phyloP scores from a whole-genome alignment of 2,329 filamentous ascomycete genomes.

The Cadophora sp. region DNA sequence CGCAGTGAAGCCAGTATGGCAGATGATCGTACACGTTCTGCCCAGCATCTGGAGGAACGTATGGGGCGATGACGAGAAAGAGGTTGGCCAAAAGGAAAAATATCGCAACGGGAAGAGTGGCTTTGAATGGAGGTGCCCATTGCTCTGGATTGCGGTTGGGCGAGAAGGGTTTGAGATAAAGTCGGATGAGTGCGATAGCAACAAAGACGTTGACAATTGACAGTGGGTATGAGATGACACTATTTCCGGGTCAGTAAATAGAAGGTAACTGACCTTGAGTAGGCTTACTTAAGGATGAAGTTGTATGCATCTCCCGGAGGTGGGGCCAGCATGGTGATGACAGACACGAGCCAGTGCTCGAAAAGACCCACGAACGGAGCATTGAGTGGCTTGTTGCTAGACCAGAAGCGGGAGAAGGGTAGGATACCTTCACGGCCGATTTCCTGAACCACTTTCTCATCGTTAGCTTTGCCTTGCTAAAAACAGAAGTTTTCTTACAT shows the following conservation, averaged over 20 bases:
- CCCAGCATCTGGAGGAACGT: conserved; percentile 57
- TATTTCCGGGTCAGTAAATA: conserved; percentile 37
- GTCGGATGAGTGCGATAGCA: conserved; percentile 57
- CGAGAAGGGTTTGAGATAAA: conserved; percentile 56
- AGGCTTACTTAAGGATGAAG: conserved; percentile 62
- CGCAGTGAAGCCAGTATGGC: conserved; percentile 64
- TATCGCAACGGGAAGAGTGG: conserved; percentile 58
- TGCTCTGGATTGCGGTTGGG: conserved; percentile 55
- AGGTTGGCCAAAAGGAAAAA: conserved; percentile 68
- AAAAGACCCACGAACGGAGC: conserved; percentile 66
- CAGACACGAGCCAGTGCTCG: conserved; percentile 68
- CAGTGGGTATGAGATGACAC: conserved; percentile 69
- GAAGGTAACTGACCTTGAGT: conserved; percentile 4
- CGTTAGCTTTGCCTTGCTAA: background rate
- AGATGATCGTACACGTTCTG: conserved; percentile 60
- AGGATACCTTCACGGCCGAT: conserved; percentile 71
- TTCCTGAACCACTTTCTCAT: conserved; percentile 61
- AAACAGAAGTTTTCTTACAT: conserved; percentile 32
- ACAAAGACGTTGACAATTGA: conserved; percentile 64
- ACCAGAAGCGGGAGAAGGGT: conserved; percentile 67
- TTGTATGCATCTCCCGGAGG: conserved; percentile 72
- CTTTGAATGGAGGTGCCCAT: conserved; percentile 62
- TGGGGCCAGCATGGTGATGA: conserved; percentile 70
- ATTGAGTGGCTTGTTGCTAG: conserved; percentile 68
- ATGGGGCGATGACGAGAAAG: conserved; percentile 66